A percentile compares a stretch with the other conserved stretches of the same genome.
Evolutionary conservation across 163 green algal genomes (phyloP).

Genomic region (Volvox carteri): DNA sequence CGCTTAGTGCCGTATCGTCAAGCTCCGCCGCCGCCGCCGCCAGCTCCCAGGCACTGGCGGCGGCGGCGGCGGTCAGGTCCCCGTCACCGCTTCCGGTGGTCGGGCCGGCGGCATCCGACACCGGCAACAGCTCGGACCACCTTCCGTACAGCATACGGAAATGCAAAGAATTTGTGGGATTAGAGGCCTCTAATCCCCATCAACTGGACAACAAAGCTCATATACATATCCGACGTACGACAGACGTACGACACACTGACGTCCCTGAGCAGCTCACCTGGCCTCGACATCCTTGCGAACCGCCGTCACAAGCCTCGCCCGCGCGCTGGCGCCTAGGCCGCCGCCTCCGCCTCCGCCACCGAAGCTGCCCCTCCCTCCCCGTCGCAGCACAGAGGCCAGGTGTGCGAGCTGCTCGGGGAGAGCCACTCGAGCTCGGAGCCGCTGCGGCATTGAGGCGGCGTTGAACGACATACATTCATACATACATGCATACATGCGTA

Average conservation of each 20-base stretch:
- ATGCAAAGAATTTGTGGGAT: too few species aligned
- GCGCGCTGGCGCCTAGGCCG: not conserved
- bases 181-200: too few species aligned
- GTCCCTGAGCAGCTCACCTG: conserved; percentile 9
- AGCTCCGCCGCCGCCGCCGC: conserved; percentile 49
- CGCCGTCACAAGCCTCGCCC: conserved; percentile 37
- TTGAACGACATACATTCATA: too few species aligned
- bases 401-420: conserved; percentile 10
- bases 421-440: conserved; percentile 4
- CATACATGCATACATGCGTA: too few species aligned
- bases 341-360: not conserved
- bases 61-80: not conserved
- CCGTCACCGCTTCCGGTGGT: not conserved
- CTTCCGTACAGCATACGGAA: conserved; percentile 1
- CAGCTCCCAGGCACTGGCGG: conserved; percentile 39
- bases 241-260: too few species aligned
- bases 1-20: conserved; percentile 16
- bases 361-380: not conserved
- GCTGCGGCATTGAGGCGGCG: conserved; percentile 18
- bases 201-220: not conserved
- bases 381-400: conserved; percentile 12
- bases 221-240: too few species aligned
- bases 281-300: conserved; percentile 9
- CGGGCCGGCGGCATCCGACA: not conserved
- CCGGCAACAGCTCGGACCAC: conserved; percentile 31